Base-by-base conservation (phyloP, 129 eudicot genomes). In the carrot (Daucus carota) region DNA sequence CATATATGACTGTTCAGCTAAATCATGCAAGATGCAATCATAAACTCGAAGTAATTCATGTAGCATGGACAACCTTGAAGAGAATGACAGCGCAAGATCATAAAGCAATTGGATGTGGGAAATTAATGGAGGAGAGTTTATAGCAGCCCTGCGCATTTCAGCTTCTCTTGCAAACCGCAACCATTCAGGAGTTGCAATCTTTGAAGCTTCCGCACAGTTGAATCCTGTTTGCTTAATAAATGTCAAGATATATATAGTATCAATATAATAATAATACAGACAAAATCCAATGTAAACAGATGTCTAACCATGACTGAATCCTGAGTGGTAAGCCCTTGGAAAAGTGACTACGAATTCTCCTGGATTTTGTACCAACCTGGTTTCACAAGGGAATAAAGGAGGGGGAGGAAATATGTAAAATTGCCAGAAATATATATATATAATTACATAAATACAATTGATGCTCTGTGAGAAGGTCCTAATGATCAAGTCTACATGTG, bases 121-220 rank as follows among this genome's bases (percentile, higher is more conserved):
- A 72, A 94, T 97, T 97, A 94, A 87, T 44, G 96, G 99, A 78
- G 99, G 87, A 75, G 86, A 86, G 77, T 91, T 94, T 54, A 88
- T 87, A 15, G 99, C 86, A 77, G 99, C 97, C 85, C 99, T 84
- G 31, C 97, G 99, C 57, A 91, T 80, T 79, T 97, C 99, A 75
- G 97, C 97, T 54, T 94, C 94, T 80, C 78, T 85, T 81, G 99
- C 99, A 84, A 91, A 86, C 81, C 73, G 80, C 83, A 94, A 81
- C 99, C 99, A 94, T 78, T 89, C 97, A 76, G 99, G 99, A 79
- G 99, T 94, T 41, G 99, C 99, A 71, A 94, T 94, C 80, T 94
- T 94, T 70, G 99, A 85, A 26, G 99, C 99, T 82, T 94, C 99
- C 77, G 93, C 99, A 80, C 89, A 85, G 67, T 94, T 94, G 66